phyloP scores from a whole-genome alignment of 2,329 filamentous ascomycete genomes.

The Claviceps monticola region DNA sequence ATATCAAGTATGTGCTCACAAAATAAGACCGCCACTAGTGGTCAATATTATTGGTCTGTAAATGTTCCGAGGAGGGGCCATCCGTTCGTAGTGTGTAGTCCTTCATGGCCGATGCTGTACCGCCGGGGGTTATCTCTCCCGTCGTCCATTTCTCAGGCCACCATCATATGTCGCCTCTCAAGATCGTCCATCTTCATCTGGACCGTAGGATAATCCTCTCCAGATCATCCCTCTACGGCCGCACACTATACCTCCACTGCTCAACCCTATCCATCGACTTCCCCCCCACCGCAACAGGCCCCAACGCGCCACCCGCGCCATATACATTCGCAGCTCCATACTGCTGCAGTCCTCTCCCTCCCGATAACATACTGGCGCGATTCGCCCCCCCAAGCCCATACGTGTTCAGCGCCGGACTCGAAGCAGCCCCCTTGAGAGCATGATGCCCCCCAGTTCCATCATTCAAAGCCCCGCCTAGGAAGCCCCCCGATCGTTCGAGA shows the following conservation, averaged over 20 bases:
- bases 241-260: constrained; percentile 28
- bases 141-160: too few species aligned
- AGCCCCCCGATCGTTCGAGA: constrained; percentile 29
- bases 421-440: constrained; percentile 13
- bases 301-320: constrained; percentile 11
- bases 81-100: too few species aligned
- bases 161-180: neutral
- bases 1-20: too few species aligned
- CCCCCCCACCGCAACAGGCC: constrained; percentile 14
- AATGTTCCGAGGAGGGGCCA: too few species aligned
- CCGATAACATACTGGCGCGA: constrained; percentile 16
- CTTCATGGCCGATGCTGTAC: too few species aligned
- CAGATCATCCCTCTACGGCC: constrained; percentile 11
- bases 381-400: constrained; percentile 14
- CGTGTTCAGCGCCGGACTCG: constrained; percentile 14
- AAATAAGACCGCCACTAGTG: too few species aligned
- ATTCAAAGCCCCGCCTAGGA: constrained; percentile 39
- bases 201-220: too few species aligned
- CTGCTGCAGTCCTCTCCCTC: constrained; percentile 14
- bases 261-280: constrained; percentile 24
- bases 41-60: too few species aligned
- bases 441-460: constrained; percentile 31
- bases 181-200: too few species aligned
- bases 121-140: too few species aligned
- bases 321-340: constrained; percentile 10